Base-by-base conservation (phyloP, 495 filamentous ascomycete genomes). In the Talaromyces ruber region DNA sequence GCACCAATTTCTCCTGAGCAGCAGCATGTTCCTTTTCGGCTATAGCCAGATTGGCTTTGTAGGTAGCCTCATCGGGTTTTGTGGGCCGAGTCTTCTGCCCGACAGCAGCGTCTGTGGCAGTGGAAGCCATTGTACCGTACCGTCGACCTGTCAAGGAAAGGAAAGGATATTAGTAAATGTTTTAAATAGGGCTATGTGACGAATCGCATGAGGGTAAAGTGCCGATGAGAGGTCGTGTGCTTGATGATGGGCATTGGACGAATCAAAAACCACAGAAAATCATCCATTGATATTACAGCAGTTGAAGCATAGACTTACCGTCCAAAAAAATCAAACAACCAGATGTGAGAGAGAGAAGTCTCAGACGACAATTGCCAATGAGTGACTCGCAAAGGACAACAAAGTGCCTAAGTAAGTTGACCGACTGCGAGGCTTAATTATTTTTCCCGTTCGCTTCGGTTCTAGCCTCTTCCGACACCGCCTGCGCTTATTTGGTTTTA, bases 1-100 rank as follows among this genome's bases (percentile, higher is more conserved):
- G 66, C 81, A 98, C 94, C 71, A 92, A 77, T 71, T 85, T 86
- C 55, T 88, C 86, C 72, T 91, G 85, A 26, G 84, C 78, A 26
- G 84, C 85, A 62, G 84, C 74, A 72, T 93, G 85, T 60, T 89
- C 91, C 78, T 96, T 94, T 74, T 97, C 88, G 25, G 87, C 88
- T 72, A 88, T 82, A 28, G 80, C 84, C 53, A 96, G 76, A 61
- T 81, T 80, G 67, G 85, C 82, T 76, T 96, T 79, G 72, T 73
- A 78, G 45, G 74, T 63, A 62, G 76, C 77, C 74, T 79, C 77
- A 69, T 76, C 73, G 9, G 87, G 87, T 75, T 82, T 86, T 68
- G 76, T 72, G 60, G 81, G 74, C 70, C 73, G 75, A 65, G 70
- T 71, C 70, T 77, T 79, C 64, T 71, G 70, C 72, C 82, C 78